Conservation (phyloP, 2,329 filamentous ascomycete species). For the Paracamarosporium sp. region DNA sequence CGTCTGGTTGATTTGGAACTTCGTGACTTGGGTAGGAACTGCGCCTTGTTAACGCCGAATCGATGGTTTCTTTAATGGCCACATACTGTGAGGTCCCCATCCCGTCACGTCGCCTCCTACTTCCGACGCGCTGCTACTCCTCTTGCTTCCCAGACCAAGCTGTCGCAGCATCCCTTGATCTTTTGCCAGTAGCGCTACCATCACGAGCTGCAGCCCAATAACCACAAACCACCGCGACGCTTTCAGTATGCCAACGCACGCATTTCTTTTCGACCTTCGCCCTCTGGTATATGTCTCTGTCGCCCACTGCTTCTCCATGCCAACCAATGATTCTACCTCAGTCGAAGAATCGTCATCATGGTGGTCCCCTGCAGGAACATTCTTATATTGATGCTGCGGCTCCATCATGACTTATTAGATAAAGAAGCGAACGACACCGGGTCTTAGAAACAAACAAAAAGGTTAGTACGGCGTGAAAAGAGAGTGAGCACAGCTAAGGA, state of each 20-base stretch:
- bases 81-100: constrained; percentile 40
- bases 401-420: constrained; percentile 33
- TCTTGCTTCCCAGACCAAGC: constrained; percentile 22
- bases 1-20: constrained; percentile 43
- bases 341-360: constrained; percentile 42
- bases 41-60: background rate
- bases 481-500: constrained; percentile 38
- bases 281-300: constrained; percentile 24
- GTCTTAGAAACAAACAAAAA: constrained; percentile 16
- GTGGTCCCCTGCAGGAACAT: constrained; percentile 29
- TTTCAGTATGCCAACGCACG: constrained; percentile 21
- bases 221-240: constrained; percentile 38
- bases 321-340: constrained; percentile 41
- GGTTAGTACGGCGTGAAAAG: constrained; percentile 11
- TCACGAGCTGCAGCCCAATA: constrained; percentile 37
- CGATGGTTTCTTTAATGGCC: background rate
- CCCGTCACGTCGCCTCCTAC: constrained; percentile 43
- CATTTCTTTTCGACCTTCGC: constrained; percentile 24
- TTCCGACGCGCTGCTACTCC: constrained; percentile 33
- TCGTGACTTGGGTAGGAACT: constrained; percentile 42
- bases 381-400: constrained; percentile 38
- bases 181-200: constrained; percentile 37
- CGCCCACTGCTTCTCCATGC: constrained; percentile 35
- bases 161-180: constrained; percentile 37
- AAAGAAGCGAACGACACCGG: constrained; percentile 25